Percentiles rank a stretch among this genome's conserved stretches.
These are phyloP conservation scores for Hymenoscyphus linearis DNA, from an alignment of 2,329 filamentous ascomycete species.

Conservation along the genomic window DNA sequence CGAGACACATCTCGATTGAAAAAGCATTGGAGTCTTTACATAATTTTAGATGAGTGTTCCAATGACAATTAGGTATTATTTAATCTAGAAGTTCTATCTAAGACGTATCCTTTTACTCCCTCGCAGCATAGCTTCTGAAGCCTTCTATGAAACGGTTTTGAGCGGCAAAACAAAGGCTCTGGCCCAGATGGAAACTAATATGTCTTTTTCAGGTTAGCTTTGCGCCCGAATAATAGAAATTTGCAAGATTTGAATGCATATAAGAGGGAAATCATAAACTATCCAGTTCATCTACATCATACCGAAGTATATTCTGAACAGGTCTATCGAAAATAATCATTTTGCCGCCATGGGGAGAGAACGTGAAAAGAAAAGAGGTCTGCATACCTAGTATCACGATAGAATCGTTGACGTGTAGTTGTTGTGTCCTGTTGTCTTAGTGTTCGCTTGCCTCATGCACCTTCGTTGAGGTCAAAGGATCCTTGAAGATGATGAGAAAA, in stretches of 20 bases:
- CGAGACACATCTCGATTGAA: too few species aligned
- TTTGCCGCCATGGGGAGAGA: neutral
- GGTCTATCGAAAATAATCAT: slow-evolving; percentile 57
- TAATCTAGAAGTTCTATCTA: too few species aligned
- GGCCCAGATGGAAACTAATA: neutral
- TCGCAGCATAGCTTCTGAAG: too few species aligned
- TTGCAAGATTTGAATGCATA: neutral
- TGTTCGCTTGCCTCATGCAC: too few species aligned
- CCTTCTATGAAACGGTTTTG: too few species aligned
- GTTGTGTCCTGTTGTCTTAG: neutral
- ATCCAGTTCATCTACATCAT: slow-evolving; percentile 40
- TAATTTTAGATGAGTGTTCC: too few species aligned
- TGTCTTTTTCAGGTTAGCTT: neutral
- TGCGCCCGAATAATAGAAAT: neutral
- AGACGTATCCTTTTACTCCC: too few species aligned
- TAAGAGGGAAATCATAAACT: slow-evolving; percentile 36
- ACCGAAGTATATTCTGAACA: slow-evolving; percentile 48
- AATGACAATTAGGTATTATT: too few species aligned
- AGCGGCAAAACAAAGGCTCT: too few species aligned
- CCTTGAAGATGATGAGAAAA: neutral
- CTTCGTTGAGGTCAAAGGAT: neutral
- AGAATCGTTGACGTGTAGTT: neutral
- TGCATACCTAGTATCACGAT: neutral
- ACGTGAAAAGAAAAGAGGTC: neutral
- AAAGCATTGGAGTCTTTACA: too few species aligned